These are phyloP conservation scores for Reticulascus tulasneorum DNA, from an alignment of 2,329 filamentous ascomycete genomes.

Conservation along the genomic window DNA sequence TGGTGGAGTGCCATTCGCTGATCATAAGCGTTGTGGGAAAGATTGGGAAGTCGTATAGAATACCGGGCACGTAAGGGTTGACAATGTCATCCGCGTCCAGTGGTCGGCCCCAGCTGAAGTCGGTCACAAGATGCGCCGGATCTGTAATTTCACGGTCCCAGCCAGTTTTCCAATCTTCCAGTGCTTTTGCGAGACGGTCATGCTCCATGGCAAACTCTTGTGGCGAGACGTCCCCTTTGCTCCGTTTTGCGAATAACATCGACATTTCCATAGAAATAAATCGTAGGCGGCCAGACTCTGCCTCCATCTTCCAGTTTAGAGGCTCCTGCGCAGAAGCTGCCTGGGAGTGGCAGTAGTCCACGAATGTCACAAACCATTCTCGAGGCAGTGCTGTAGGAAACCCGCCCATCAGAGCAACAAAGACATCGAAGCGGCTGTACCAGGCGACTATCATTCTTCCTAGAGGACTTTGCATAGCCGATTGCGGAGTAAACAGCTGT, in stretches of 20 bases:
- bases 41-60: constrained; percentile 66
- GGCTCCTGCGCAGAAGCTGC: constrained; percentile 50
- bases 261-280: constrained; percentile 78
- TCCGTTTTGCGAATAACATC: constrained; percentile 67
- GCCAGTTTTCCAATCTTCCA: constrained; percentile 47
- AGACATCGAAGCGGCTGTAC: constrained; percentile 87
- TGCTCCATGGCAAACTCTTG: constrained; percentile 65
- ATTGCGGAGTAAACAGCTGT: constrained; percentile 72
- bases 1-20: constrained; percentile 74
- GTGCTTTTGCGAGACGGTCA: constrained; percentile 41
- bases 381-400: constrained; percentile 68
- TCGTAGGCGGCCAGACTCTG: constrained; percentile 61
- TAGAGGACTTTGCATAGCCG: constrained; percentile 65
- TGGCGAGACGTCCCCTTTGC: constrained; percentile 58
- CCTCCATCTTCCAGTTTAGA: constrained; percentile 63
- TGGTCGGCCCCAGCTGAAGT: constrained; percentile 53
- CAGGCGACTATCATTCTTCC: constrained; percentile 75
- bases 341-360: constrained; percentile 60
- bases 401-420: constrained; percentile 77
- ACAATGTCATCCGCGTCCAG: constrained; percentile 63
- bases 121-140: constrained; percentile 56
- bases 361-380: constrained; percentile 70
- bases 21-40: constrained; percentile 72
- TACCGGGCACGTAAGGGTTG: constrained; percentile 65
- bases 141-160: constrained; percentile 62